Conservation (phyloP, 2,329 filamentous ascomycete genomes). For the Hypoxylon sp. region DNA sequence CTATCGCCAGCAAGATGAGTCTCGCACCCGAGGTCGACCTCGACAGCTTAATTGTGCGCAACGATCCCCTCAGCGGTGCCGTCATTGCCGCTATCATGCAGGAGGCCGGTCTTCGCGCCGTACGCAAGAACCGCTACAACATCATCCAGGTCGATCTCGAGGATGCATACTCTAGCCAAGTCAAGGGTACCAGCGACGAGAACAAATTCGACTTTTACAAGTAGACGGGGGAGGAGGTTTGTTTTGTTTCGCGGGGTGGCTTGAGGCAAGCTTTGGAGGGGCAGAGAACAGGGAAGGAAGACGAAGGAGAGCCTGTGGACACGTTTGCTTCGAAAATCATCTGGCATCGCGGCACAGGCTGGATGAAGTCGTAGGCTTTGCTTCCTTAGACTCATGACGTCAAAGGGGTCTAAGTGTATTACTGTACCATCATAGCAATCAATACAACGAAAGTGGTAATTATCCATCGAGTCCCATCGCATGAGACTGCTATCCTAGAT, state of each 20-base stretch:
- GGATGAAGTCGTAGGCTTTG: background rate
- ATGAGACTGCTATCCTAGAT: too few relatives aligned
- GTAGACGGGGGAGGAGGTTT: constrained; percentile 51
- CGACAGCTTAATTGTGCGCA: constrained; percentile 94
- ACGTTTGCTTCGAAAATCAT: background rate
- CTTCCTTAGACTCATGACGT: constrained; percentile 2
- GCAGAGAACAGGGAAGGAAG: background rate
- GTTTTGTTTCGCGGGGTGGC: background rate
- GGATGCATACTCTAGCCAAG: constrained; percentile 95
- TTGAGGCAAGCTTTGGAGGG: background rate
- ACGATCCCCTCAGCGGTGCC: constrained; percentile 93
- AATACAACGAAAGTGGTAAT: too few relatives aligned
- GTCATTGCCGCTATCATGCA: constrained; percentile 99
- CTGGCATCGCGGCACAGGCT: background rate
- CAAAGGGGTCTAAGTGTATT: constrained; percentile 21
- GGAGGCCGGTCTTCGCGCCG: constrained; percentile 91
- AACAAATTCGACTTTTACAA: constrained; percentile 94
- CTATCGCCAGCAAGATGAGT: constrained; percentile 98
- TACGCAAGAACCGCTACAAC: constrained; percentile 98
- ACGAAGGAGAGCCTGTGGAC: background rate
- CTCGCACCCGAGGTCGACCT: constrained; percentile 95
- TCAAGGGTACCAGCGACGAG: constrained; percentile 77
- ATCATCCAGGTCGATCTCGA: constrained; percentile 98
- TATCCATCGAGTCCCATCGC: too few relatives aligned
- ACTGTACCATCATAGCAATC: constrained; percentile 33